A percentile compares a stretch with the other conserved stretches of the same genome.
Conservation (phyloP, 1,284 basidiomycete species). For the Erythrobasidium hasegawianum region DNA sequence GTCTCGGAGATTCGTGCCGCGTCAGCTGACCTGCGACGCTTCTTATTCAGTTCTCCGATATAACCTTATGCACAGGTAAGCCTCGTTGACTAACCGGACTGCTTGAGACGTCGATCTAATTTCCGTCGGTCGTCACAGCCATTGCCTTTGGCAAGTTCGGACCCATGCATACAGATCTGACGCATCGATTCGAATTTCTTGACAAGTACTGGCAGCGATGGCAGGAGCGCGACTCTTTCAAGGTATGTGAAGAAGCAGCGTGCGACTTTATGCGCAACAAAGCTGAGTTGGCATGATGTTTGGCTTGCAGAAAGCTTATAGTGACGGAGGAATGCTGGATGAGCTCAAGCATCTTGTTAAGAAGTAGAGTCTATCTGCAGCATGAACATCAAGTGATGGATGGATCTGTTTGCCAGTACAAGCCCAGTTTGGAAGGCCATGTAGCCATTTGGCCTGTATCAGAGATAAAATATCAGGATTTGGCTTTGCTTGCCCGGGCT, state of each 20-base stretch:
- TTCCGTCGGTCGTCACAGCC: neutral
- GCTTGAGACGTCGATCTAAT: no score
- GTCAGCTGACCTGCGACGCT: neutral
- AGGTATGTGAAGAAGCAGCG: constrained; percentile 7
- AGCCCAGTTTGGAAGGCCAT: no score
- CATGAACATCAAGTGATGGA: no score
- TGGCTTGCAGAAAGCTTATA: constrained; percentile 6
- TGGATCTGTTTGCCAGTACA: no score
- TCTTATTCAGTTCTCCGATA: neutral
- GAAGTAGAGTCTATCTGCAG: no score
- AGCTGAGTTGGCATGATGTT: neutral
- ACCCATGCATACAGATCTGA: constrained; percentile 23
- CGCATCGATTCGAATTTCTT: constrained; percentile 24
- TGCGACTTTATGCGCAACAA: no score
- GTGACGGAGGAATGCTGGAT: constrained; percentile 10
- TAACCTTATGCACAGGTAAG: constrained; percentile 14
- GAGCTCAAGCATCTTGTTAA: constrained; percentile 27
- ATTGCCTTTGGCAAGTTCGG: constrained; percentile 31
- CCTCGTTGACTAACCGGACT: no score
- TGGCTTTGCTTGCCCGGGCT: no score
- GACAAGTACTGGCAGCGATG: constrained; percentile 31
- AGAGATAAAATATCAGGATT: no score
- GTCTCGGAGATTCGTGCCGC: neutral
- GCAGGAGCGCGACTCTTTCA: constrained; percentile 23
- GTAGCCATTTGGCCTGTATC: no score